Evolutionary conservation across 768 basidiomycete species (phyloP).

Genomic region (Russula ochroleuca): DNA sequence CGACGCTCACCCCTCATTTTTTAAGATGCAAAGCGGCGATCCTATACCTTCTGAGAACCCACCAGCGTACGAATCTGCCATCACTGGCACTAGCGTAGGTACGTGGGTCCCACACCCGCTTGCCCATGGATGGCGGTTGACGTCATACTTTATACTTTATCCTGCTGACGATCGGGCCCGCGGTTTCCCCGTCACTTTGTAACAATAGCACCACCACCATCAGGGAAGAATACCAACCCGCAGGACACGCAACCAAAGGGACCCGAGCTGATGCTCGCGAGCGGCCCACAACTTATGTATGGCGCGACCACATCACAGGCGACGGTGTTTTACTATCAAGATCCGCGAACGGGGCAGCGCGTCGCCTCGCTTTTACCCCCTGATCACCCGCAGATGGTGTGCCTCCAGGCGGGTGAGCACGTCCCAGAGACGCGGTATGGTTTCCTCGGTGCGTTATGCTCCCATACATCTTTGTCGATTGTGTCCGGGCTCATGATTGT

Average conservation of each 20-base stretch:
- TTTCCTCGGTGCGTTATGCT: constrained; percentile 51
- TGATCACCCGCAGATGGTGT: constrained; percentile 78
- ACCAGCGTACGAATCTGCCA: constrained; percentile 16
- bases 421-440: constrained; percentile 60
- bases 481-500: background rate
- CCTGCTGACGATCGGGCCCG: background rate
- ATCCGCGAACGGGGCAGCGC: constrained; percentile 37
- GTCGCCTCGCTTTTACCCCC: constrained; percentile 63
- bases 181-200: background rate
- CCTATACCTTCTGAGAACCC: constrained; percentile 11
- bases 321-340: constrained; percentile 32
- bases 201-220: background rate
- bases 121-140: background rate
- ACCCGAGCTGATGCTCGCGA: constrained; percentile 2
- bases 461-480: background rate
- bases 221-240: background rate
- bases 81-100: background rate
- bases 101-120: background rate
- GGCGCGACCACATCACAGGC: constrained; percentile 11
- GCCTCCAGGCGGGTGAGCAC: constrained; percentile 74
- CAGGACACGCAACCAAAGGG: constrained; percentile 6
- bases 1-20: background rate
- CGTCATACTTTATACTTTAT: background rate
- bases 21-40: constrained; percentile 5
- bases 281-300: background rate